phyloP scores from a whole-genome alignment of 1,284 basidiomycete genomes.

The Sporisorium scitamineum region DNA sequence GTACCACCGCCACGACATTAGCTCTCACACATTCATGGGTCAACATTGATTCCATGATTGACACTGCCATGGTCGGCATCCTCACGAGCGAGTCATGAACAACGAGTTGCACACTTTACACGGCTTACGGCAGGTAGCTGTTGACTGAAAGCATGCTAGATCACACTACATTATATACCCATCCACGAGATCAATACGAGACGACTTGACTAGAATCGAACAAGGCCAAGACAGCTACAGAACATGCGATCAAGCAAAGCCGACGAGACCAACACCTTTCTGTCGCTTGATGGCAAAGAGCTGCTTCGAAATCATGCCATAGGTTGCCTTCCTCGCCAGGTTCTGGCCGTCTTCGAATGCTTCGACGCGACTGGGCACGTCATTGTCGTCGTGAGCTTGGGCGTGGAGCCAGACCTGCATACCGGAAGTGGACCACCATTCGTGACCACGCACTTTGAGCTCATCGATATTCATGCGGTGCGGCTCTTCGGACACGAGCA shows the following conservation, averaged over 20 bases:
- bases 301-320: conserved; percentile 65
- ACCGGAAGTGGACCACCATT: conserved; percentile 57
- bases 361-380: conserved; percentile 26
- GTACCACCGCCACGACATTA: neutral
- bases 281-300: conserved; percentile 52
- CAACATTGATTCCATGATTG: conserved; percentile 91
- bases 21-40: conserved; percentile 84
- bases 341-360: conserved; percentile 57
- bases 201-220: neutral
- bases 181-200: conserved; percentile 5
- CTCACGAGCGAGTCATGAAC: conserved; percentile 69
- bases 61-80: conserved; percentile 89
- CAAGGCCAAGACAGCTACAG: no score
- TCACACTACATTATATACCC: conserved; percentile 19
- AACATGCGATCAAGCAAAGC: conserved; percentile 27
- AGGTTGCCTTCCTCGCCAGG: conserved; percentile 63
- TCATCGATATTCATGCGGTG: conserved; percentile 56
- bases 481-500: conserved; percentile 50
- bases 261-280: conserved; percentile 47
- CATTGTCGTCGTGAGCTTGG: conserved; percentile 24
- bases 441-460: conserved; percentile 52
- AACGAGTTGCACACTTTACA: neutral
- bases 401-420: conserved; percentile 48
- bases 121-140: neutral
- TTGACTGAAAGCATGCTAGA: conserved; percentile 2